Evolutionary conservation across 192 early-diverging fungal species (phyloP).

Genomic region (Cetraspora pellucida): DNA sequence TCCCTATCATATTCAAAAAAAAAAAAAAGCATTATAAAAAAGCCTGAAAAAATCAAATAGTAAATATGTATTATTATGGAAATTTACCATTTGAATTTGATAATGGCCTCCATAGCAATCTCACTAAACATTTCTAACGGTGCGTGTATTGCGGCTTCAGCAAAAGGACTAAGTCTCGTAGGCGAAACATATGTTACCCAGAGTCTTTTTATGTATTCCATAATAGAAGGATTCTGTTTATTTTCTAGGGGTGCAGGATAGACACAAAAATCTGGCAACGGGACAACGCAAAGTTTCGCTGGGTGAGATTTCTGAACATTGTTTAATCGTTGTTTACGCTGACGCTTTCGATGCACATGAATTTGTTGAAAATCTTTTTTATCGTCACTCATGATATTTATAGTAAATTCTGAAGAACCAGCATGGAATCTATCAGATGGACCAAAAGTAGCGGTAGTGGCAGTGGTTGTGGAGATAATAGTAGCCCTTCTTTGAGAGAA

Average conservation of each 20-base stretch:
- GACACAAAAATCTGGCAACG: slow-evolving; percentile 15
- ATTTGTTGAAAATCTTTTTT: not conserved
- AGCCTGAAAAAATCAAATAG: not conserved
- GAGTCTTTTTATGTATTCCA: not conserved
- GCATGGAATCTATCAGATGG: not conserved
- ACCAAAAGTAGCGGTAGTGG: not conserved
- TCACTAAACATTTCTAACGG: slow-evolving; percentile 7
- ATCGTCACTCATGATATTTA: too few species aligned
- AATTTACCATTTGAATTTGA: slow-evolving; percentile 15
- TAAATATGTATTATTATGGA: not conserved
- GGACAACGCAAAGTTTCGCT: slow-evolving; percentile 3
- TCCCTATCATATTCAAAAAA: not conserved
- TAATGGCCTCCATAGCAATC: slow-evolving; percentile 12
- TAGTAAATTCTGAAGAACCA: too few species aligned
- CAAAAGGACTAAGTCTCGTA: not conserved
- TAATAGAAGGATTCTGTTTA: not conserved
- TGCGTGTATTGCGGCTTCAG: not conserved
- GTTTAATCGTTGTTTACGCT: not conserved
- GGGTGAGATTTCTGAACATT: not conserved
- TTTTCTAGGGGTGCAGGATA: not conserved
- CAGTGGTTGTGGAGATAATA: not conserved
- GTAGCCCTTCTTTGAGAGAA: too few species aligned
- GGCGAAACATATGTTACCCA: not conserved
- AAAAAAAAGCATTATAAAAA: not conserved
- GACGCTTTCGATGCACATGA: not conserved